phyloP scores from a whole-genome alignment of 2,329 filamentous ascomycete species.

The Metarhizium sp. region DNA sequence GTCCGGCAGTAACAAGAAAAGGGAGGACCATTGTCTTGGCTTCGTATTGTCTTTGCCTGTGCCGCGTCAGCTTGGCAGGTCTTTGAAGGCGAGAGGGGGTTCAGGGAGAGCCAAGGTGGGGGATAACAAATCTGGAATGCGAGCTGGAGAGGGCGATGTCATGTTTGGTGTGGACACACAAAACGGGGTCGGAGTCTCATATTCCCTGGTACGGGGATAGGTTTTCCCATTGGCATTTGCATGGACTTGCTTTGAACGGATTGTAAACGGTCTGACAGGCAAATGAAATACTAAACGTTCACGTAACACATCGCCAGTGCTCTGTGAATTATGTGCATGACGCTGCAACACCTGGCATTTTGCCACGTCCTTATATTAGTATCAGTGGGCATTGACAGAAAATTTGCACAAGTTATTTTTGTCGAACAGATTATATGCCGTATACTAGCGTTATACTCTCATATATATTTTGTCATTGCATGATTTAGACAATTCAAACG shows the following conservation, averaged over 20 bases:
- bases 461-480: no score
- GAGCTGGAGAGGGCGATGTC: constrained; percentile 12
- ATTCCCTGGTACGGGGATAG: constrained; percentile 29
- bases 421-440: no score
- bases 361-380: no score
- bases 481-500: no score
- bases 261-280: constrained; percentile 41
- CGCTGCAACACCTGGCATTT: no score
- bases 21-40: neutral
- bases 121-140: neutral
- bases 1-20: neutral
- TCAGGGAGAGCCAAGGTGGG: neutral
- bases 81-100: neutral
- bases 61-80: neutral
- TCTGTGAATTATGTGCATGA: neutral
- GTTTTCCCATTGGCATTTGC: constrained; percentile 39
- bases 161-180: constrained; percentile 17
- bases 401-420: no score
- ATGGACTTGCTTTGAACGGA: constrained; percentile 40
- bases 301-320: constrained; percentile 13
- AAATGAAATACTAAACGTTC: constrained; percentile 39
- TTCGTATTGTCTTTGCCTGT: neutral
- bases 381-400: no score
- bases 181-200: constrained; percentile 24
- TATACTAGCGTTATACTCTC: no score